Evolutionary conservation across 805 yeast species (phyloP).

Genomic region (Yamadazyma philogaea): DNA sequence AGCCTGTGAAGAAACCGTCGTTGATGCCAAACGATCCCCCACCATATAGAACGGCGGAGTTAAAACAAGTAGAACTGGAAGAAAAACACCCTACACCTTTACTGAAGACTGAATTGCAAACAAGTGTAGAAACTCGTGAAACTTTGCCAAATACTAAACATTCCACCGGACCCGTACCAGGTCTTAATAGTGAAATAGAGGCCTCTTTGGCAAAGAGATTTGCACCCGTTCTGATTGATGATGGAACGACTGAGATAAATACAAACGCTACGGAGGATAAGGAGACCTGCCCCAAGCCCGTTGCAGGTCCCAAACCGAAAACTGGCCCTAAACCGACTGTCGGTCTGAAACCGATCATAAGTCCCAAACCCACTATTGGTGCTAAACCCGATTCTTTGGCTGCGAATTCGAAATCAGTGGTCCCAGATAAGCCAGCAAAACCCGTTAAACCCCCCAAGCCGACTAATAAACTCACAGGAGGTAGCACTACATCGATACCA

Average conservation of each 20-base stretch:
- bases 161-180: not conserved
- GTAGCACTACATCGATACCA: not conserved
- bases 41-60: constrained; percentile 17
- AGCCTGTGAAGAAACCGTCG: constrained; percentile 35
- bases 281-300: too few relatives aligned
- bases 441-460: constrained; percentile 11
- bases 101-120: not conserved
- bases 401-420: constrained; percentile 8
- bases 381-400: not conserved
- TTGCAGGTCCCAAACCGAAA: constrained; percentile 13
- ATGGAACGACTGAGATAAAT: not conserved
- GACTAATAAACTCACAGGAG: constrained; percentile 9
- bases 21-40: constrained; percentile 20
- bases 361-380: not conserved
- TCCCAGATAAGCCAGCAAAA: constrained; percentile 7
- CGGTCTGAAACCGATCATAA: constrained; percentile 4
- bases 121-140: too few relatives aligned
- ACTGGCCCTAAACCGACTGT: constrained; percentile 10
- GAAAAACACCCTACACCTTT: not conserved
- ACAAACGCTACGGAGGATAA: not conserved
- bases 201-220: constrained; percentile 4
- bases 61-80: not conserved
- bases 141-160: not conserved
- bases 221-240: constrained; percentile 2
- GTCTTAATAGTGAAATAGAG: constrained; percentile 4